phyloP scores from a whole-genome alignment of 2,329 filamentous ascomycete genomes.

The Monilinia aucupariae region DNA sequence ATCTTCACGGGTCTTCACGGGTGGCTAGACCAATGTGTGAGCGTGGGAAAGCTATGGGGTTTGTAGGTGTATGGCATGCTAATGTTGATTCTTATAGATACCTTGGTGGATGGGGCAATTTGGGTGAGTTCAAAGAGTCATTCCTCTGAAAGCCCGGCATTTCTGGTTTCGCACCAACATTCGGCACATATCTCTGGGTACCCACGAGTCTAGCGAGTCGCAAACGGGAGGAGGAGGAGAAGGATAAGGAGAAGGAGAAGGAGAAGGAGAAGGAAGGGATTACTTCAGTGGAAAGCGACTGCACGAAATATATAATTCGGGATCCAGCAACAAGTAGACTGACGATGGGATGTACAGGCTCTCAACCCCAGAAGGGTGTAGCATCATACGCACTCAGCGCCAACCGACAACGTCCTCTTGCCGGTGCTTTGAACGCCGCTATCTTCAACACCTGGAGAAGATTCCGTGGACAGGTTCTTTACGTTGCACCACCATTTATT shows the following conservation, averaged over 20 bases:
- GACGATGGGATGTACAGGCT: conserved; percentile 41
- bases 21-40: conserved; percentile 2
- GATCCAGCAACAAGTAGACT: conserved; percentile 6
- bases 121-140: conserved; percentile 33
- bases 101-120: conserved; percentile 34
- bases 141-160: background rate
- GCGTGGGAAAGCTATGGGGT: conserved; percentile 13
- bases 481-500: conserved; percentile 75
- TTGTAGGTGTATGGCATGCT: conserved; percentile 19
- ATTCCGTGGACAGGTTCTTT: conserved; percentile 80
- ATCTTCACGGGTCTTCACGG: conserved; percentile 9
- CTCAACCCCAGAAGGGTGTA: conserved; percentile 58
- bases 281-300: background rate
- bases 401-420: conserved; percentile 86
- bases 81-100: conserved; percentile 29
- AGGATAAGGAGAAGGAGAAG: background rate
- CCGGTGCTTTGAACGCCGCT: conserved; percentile 70
- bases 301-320: background rate
- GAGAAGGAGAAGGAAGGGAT: background rate
- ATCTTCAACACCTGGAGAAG: conserved; percentile 95
- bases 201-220: background rate
- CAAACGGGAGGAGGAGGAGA: background rate
- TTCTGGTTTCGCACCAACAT: background rate
- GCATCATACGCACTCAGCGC: conserved; percentile 69
- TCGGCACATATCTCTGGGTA: background rate